These are phyloP conservation scores for Plectosphaerella cucumerina DNA, from an alignment of 2,329 filamentous ascomycete species.

Conservation along the genomic window DNA sequence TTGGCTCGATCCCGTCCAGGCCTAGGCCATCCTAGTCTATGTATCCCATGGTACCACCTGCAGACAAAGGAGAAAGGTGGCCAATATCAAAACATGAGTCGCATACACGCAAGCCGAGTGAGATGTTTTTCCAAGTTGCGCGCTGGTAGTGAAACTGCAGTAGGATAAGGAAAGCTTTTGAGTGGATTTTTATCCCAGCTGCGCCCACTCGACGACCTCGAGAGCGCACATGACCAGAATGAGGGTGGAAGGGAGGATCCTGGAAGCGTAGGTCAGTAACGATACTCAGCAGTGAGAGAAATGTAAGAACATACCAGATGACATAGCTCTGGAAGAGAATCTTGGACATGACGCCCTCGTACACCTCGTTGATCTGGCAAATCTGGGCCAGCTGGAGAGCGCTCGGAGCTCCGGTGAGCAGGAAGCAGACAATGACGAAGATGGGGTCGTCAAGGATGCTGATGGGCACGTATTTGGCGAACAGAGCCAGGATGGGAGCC, in stretches of 20 bases:
- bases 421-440: slow-evolving; percentile 95
- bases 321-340: slow-evolving; percentile 96
- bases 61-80: no score
- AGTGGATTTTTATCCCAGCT: slow-evolving; percentile 15
- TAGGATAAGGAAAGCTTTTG: neutral
- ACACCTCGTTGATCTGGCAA: slow-evolving; percentile 96
- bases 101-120: neutral
- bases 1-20: no score
- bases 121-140: neutral
- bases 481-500: slow-evolving; percentile 81
- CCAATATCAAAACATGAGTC: no score
- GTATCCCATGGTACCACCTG: no score
- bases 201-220: slow-evolving; percentile 87
- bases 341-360: slow-evolving; percentile 89
- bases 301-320: slow-evolving; percentile 65
- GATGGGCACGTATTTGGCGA: slow-evolving; percentile 86
- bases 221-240: slow-evolving; percentile 86
- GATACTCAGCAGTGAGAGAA: no score
- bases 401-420: slow-evolving; percentile 89
- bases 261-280: slow-evolving; percentile 32
- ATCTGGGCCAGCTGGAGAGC: slow-evolving; percentile 96
- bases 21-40: no score
- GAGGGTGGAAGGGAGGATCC: slow-evolving; percentile 91
- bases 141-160: neutral
- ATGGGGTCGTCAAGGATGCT: slow-evolving; percentile 97